Evolutionary conservation across 768 basidiomycete genomes (phyloP), one percentile per base, ranked within the genome.

Genomic region (Kwoniella mangroviensis): DNA sequence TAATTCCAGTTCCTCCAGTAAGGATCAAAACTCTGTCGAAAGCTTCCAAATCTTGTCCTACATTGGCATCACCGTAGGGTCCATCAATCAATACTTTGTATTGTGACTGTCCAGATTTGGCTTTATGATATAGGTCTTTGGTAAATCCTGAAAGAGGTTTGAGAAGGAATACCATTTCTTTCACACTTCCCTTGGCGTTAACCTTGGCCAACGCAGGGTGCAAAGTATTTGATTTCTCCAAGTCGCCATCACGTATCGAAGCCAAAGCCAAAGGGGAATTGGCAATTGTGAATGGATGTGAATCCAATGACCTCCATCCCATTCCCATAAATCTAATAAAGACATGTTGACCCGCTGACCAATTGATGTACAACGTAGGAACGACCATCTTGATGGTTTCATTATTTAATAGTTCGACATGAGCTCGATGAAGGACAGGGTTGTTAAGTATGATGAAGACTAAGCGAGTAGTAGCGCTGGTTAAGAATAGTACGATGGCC

Each of bases 281-380:
- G 28, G 81, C 73, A 55, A 84, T 78, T 41, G 83, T 84, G 73
- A 84, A 83, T 5, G 84, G 84, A 69, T 84, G 84, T 34, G 83
- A 79, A 41, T 80, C 79, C 62, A 81, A 69, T 2, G 81, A 68
- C 51, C 79, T 49, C 13, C 45, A 49, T 49, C 45, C 74, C 3
- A 75, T 68, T 11, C 73, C 64, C 41, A 77, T 57, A 69, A 82
- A 80, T 21, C 80, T 77, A 26, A 82, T 57, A 51, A 81, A 81
- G 70, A 79, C 78, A 65, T 81, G 82, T 65, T 85, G 82, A 40
- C 83, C 84, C 0, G 83, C 80, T 6, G 59, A 42, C 84, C 84
- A 84, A 55, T 51, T 75, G 63, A 84, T 69, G 24, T 74, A 69
- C 12, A 69, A 63, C 17, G 80, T 78, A 42, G 83, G 62, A 60